phyloP scores from a whole-genome alignment of 768 basidiomycete genomes.

The Boletus rubescentipes region DNA sequence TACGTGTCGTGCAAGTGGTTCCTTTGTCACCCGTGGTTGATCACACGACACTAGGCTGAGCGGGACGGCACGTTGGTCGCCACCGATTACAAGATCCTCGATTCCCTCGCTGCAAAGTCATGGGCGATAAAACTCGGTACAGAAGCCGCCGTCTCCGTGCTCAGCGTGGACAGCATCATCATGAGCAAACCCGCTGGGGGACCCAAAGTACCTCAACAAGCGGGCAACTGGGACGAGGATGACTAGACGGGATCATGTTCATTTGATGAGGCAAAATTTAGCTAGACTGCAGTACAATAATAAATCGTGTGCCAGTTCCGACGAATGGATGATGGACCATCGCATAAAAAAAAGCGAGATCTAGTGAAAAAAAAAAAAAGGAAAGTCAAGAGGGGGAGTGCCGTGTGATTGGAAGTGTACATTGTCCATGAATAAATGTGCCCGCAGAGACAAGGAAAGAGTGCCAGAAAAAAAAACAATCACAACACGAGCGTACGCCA shows the following conservation, averaged over 20 bases:
- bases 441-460: conserved; percentile 4
- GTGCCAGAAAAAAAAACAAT: conserved; percentile 10
- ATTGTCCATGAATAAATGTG: conserved; percentile 36
- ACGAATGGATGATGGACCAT: conserved; percentile 18
- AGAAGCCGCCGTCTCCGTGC: conserved; percentile 85
- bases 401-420: conserved; percentile 21
- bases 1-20: conserved; percentile 31
- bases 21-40: background rate
- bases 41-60: conserved; percentile 53
- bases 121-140: conserved; percentile 92
- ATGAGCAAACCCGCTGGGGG: conserved; percentile 94
- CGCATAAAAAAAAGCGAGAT: conserved; percentile 10
- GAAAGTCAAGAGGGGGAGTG: conserved; percentile 10
- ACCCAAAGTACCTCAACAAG: conserved; percentile 84
- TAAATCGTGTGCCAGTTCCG: conserved; percentile 24
- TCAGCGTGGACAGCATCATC: conserved; percentile 97
- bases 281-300: conserved; percentile 29
- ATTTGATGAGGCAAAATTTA: conserved; percentile 9
- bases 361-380: background rate
- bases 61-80: conserved; percentile 73
- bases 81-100: conserved; percentile 66
- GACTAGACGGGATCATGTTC: conserved; percentile 36
- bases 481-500: conserved; percentile 27
- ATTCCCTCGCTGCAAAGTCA: conserved; percentile 85
- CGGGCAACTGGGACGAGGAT: conserved; percentile 83